Evolutionary conservation across 139 green algal species (phyloP), one percentile per base, ranked within the genome.

Genomic region (Chlorella sp.): DNA sequence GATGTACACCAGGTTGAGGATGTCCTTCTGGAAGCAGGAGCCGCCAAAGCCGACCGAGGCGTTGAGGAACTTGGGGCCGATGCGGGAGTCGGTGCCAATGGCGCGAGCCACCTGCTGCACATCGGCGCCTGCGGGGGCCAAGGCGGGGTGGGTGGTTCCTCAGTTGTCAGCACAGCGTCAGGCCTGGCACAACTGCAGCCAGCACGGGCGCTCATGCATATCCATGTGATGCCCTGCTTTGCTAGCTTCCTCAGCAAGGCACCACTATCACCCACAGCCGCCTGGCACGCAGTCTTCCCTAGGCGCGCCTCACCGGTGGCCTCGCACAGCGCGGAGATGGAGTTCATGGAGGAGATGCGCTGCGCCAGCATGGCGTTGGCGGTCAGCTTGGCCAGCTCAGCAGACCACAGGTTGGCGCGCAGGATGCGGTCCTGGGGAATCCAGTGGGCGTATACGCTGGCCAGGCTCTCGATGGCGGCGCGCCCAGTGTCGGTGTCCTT

Each of bases 11-110:
- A 96, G 87, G 94, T 99, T 99, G 36, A 99, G 95, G 91, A 99
- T 99, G 88, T 99, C 97, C 91, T 99, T 99, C 93, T 99, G 98
- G 96, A 99, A 99, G 96, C 98, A 99, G 75, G 95, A 98, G 86
- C 98, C 98, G 69, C 98, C 98, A 94, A 99, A 99, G 87, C 98
- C 98, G 0, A 99, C 98, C 61, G 92, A 97, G 21, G 98, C 96
- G 89, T 99, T 98, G 68, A 99, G 92, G 94, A 99, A 99, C 95
- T 99, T 99, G 92, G 83, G 85, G 15, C 98, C 98, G 73, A 99
- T 99, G 80, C 98, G 96, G 19, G 93, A 96, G 93, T 99, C 98
- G 53, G 95, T 99, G 87, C 98, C 98, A 83, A 99, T 99, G 78
- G 96, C 94, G 68, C 95, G 95, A 0, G 96, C 91, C 66, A 99